phyloP scores from a whole-genome alignment of 140 eudicot species.

The Ambrosia hybrid region DNA sequence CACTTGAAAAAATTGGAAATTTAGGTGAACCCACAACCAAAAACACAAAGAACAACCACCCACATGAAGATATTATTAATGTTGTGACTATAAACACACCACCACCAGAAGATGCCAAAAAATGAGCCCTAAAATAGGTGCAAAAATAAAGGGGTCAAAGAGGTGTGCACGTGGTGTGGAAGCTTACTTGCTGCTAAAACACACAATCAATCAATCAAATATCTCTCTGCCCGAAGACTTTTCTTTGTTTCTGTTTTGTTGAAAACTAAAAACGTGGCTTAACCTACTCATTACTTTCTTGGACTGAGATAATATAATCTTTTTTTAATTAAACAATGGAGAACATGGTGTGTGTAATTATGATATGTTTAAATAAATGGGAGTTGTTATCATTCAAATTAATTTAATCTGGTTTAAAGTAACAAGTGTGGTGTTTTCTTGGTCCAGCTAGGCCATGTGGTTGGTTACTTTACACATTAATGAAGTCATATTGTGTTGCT shows the following conservation, averaged over 20 bases:
- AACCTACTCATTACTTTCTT: slow-evolving; percentile 49
- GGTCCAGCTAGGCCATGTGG: slow-evolving; percentile 77
- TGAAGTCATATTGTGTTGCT: not conserved
- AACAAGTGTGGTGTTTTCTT: slow-evolving; percentile 37
- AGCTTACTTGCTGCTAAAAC: slow-evolving; percentile 22
- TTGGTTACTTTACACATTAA: slow-evolving; percentile 6
- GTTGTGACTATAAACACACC: slow-evolving; percentile 50
- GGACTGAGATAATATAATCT: slow-evolving; percentile 22
- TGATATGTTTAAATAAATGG: slow-evolving; percentile 19
- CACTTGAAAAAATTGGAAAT: slow-evolving; percentile 20
- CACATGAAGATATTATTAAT: slow-evolving; percentile 37
- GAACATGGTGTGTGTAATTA: slow-evolving; percentile 22
- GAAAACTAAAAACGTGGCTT: slow-evolving; percentile 31
- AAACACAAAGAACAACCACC: slow-evolving; percentile 32
- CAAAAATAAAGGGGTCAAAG: slow-evolving; percentile 26
- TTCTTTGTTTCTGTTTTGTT: slow-evolving; percentile 34
- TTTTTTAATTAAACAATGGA: slow-evolving; percentile 4
- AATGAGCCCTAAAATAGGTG: slow-evolving; percentile 38
- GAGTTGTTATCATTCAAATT: not conserved
- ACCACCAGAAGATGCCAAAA: slow-evolving; percentile 79
- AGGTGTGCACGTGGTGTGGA: slow-evolving; percentile 35
- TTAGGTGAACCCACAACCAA: slow-evolving; percentile 86
- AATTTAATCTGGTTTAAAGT: not conserved
- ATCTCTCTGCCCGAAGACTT: slow-evolving; percentile 31
- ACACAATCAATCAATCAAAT: slow-evolving; percentile 21